A percentile compares a stretch with the other conserved stretches of the same genome.
These are phyloP conservation scores for Lactifluus volemus DNA, from an alignment of 768 basidiomycete genomes.

Conservation along the genomic window DNA sequence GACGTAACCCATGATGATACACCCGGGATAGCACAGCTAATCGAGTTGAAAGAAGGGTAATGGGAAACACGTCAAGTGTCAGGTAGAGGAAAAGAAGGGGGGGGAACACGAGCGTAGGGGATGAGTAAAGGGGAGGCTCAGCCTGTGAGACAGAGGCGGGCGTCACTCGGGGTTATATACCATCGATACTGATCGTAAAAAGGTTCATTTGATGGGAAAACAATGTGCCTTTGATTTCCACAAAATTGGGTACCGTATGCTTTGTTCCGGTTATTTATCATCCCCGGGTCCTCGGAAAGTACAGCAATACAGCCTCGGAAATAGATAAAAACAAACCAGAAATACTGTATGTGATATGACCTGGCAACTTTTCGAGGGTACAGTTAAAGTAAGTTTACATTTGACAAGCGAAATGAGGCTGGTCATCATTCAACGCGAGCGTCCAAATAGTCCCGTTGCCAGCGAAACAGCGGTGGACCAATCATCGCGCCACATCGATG, in stretches of 20 bases:
- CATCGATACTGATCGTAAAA: neutral
- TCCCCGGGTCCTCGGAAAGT: neutral
- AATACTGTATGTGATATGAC: too few species aligned
- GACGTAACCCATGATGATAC: slow-evolving; percentile 36
- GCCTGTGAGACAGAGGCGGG: neutral
- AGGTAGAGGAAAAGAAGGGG: neutral
- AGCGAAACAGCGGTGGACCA: too few species aligned
- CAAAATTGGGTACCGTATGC: too few species aligned
- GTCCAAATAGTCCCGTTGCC: too few species aligned
- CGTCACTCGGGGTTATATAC: neutral
- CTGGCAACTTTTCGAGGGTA: too few species aligned
- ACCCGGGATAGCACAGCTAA: neutral
- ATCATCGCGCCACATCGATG: neutral
- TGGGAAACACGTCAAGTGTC: neutral
- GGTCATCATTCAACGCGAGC: too few species aligned
- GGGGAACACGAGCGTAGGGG: neutral
- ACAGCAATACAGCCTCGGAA: too few species aligned
- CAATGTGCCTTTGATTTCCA: too few species aligned
- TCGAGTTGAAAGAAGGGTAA: neutral
- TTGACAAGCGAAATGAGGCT: too few species aligned
- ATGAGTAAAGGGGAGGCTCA: slow-evolving; percentile 13
- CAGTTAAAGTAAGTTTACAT: too few species aligned
- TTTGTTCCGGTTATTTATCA: neutral
- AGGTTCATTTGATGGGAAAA: neutral
- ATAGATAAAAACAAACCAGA: too few species aligned